Base-by-base conservation (phyloP, 2,329 filamentous ascomycete species). In the Neofusicoccum sp. region DNA sequence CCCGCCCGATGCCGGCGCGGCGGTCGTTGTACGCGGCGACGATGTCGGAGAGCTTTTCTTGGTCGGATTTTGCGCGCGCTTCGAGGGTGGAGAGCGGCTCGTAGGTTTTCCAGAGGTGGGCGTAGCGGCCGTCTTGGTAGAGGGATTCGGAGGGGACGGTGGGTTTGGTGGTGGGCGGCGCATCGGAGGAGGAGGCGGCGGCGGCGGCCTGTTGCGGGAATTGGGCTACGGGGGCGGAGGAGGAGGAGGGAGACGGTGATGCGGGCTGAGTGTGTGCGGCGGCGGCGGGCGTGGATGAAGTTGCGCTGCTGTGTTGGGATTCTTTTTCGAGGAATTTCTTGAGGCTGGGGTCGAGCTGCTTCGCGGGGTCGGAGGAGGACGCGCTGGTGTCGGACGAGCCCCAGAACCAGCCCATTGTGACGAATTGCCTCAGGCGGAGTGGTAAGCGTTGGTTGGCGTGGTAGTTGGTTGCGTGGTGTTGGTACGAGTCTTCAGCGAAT, bases 51-150 rank as follows among this genome's bases (percentile, higher is more conserved):
- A 96, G 82, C 73, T 89, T 89, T 71, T 96, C 92, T 69, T 91
- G 86, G 67, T 95, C 89, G 40, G 84, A 86, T 72, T 89, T 89
- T 20, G 82, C 81, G 63, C 86, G 85, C 51, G 84, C 81, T 69
- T 93, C 88, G 63, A 96, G 78, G 61, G 89, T 81, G 36, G 80
- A 73, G 57, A 90, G 86, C 7, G 93, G 88, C 62, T 84, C 84
- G 81, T 99, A 99, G 62, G 85, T 91, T 76, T 92, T 93, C 95
- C 95, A 99, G 33, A 99, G 81, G 73, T 98, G 85, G 60, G 93
- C 91, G 76, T 90, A 90, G 62, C 88, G 84, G 64, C 87, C 87
- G 71, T 90, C 88, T 69, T 84, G 82, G 69, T 81, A 89, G 16
- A 88, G 78, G 12, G 86, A 88, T 66, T 86, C 79, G 38, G 72